Base-by-base conservation (phyloP, 2,329 filamentous ascomycete genomes). In the Ceratocystis colombiana region DNA sequence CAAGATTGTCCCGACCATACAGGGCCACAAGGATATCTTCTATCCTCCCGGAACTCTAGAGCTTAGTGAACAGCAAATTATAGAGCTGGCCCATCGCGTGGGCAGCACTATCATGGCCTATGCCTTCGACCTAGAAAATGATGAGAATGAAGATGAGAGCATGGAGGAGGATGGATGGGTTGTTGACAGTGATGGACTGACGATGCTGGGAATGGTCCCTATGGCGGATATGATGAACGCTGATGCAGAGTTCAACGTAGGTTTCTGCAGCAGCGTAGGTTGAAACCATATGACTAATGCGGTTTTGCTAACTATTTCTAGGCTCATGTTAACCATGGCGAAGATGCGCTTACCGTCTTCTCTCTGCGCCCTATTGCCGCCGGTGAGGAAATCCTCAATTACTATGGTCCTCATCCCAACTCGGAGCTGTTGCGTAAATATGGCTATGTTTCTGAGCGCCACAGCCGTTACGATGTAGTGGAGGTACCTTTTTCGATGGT, bases 81-180 rank as follows among this genome's bases (percentile, higher is more conserved):
- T 83, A 1, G 69, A 70, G 6, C 72, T 85, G 20, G 88, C 88
- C 64, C 90, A 96, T 73, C 81, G 84, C 7, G 92, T 96, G 86
- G 91, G 89, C 1, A 92, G 88, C 68, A 85, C 88, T 17, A 93
- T 96, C 70, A 95, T 96, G 90, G 88, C 90, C 0, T 96, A 96
- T 73, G 90, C 90, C 0, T 96, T 96, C 73, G 91, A 96, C 70
- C 82, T 96, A 5, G 82, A 84, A 61, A 79, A 78, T 6, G 77
- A 79, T 0, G 82, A 82, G 50, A 79, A 83, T 0, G 74, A 77
- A 0, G 81, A 84, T 25, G 79, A 83, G 15, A 77, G 81, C 5
- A 83, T 84, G 17, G 79, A 82, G 2, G 77, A 82, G 5, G 84
- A 85, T 28, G 84, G 83, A 55, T 88, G 86, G 78, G 79, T 87